Percentiles rank a stretch among this genome's conserved stretches.
Evolutionary conservation across 768 basidiomycete species (phyloP).

Genomic region (Boletus huronensis): DNA sequence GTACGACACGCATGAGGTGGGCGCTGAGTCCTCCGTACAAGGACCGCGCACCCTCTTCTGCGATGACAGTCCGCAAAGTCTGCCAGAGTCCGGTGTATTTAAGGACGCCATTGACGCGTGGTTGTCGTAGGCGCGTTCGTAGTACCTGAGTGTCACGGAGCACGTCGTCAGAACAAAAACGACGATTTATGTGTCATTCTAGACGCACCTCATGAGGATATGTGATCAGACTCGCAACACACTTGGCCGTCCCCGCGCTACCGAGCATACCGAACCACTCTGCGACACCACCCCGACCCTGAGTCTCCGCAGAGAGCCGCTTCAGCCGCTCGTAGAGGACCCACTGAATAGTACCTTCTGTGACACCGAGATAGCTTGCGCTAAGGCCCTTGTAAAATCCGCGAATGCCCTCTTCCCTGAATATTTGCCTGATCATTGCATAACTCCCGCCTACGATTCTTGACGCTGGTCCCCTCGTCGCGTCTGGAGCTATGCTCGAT

Average conservation of each 20-base stretch:
- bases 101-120: slow-evolving; percentile 66
- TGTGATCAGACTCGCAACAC: slow-evolving; percentile 89
- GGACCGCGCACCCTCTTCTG: slow-evolving; percentile 84
- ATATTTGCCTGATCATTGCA: slow-evolving; percentile 66
- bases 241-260: slow-evolving; percentile 91
- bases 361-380: slow-evolving; percentile 93
- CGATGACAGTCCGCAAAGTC: slow-evolving; percentile 78
- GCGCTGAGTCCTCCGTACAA: slow-evolving; percentile 92
- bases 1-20: slow-evolving; percentile 94
- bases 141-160: slow-evolving; percentile 54
- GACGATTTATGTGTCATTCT: neutral
- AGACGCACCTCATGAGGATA: slow-evolving; percentile 91
- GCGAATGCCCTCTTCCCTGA: slow-evolving; percentile 73
- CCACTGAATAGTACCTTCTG: slow-evolving; percentile 97
- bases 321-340: slow-evolving; percentile 93
- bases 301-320: slow-evolving; percentile 49
- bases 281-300: slow-evolving; percentile 51
- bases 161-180: slow-evolving; percentile 2
- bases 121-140: slow-evolving; percentile 90
- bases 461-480: slow-evolving; percentile 9
- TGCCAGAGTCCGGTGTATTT: slow-evolving; percentile 88
- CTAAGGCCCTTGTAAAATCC: slow-evolving; percentile 96
- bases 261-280: slow-evolving; percentile 84
- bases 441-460: slow-evolving; percentile 51
- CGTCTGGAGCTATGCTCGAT: neutral